Evolutionary conservation across 805 yeast species (phyloP), one percentile per base, ranked within the genome.

Genomic region (Millerozyma acaciae): DNA sequence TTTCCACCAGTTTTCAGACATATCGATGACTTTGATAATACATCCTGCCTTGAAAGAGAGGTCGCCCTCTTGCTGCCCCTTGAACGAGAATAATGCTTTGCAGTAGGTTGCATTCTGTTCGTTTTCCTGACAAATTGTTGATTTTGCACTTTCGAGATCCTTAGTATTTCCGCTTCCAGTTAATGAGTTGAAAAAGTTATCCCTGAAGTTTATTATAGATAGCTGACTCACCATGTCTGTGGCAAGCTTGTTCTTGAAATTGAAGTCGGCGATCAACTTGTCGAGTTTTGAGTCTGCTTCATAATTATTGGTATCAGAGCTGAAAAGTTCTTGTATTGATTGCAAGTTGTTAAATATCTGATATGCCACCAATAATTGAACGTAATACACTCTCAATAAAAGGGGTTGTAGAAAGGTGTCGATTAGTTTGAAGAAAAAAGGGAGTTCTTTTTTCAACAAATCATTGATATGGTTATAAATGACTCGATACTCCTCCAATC

Each of bases 361-460:
- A 46, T 69, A 66, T 20, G 48, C 26, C 17, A 59, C 48, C 5
- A 60, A 45, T 20, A 69, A 49, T 21, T 65, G 66, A 4, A 63
- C 48, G 38, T 50, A 76, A 39, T 60, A 74, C 9, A 61, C 36
- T 36, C 57, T 45, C 3, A 43, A 34, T 18, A 62, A 53, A 4
- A 70, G 30, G 4, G 62, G 63, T 16, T 50, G 46, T 24, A 65
- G 45, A 16, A 68, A 45, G 9, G 44, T 29, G 3, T 52, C 37
- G 0, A 67, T 50, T 8, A 68, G 47, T 5, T 51, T 35, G 35
- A 68, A 57, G 30, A 74, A 68, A 3, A 39, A 30, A 0, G 81
- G 80, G 1, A 78, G 44, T 26, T 76, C 82, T 19, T 36, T 37
- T 36, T 73, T 72, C 39, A 77, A 53, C 3, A 42, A 32, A 4